Base-by-base conservation (phyloP, 2,329 filamentous ascomycete genomes). In the Botrytis medusae region DNA sequence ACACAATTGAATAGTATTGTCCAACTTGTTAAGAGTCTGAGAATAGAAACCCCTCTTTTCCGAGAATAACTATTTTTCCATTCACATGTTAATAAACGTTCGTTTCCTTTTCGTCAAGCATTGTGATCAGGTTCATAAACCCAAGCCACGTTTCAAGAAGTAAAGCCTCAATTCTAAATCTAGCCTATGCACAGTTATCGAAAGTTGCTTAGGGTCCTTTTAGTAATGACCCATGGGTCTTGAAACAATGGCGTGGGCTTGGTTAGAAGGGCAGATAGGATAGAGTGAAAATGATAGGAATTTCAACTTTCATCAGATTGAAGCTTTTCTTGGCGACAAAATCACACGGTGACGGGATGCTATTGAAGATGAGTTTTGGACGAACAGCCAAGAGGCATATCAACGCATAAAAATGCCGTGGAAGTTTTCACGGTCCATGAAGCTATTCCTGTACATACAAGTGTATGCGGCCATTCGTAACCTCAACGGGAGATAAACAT, bases 221-320 rank as follows among this genome's bases (percentile, higher is more conserved):
- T 20, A 12, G 25, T n/a, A 51, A 25, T 37, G 12, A 51, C 32
- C 14, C 34, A 12, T 51, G 12, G 32, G 14, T n/a, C 32, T 67
- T 67, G 63, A 51, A 67, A 67, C 44, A 51, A 48, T 34, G 63
- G 63, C 48, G 44, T 65, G 29, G 37, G 51, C 8, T 29, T 16
- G 5, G 25, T 29, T 54, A 7, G 63, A 65, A 65, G 10, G 25
- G 14, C 51, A 54, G 37, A 20, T 12, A 29, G 40, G 25, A 12
- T 12, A 29, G 40, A 16, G 3, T n/a, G 12, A 3, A 29, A 18
- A 42, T 63, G 14, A 44, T 63, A 16, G 14, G 37, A 44, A 63
- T 20, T 32, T 51, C 29, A 48, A 34, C 29, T 34, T 34, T 16
- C 7, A 67, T 51, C 7, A 37, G 51, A 67, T 18, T 34, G 22